Base-by-base conservation (phyloP, 2,329 filamentous ascomycete species). In the Cladosporium sp. region DNA sequence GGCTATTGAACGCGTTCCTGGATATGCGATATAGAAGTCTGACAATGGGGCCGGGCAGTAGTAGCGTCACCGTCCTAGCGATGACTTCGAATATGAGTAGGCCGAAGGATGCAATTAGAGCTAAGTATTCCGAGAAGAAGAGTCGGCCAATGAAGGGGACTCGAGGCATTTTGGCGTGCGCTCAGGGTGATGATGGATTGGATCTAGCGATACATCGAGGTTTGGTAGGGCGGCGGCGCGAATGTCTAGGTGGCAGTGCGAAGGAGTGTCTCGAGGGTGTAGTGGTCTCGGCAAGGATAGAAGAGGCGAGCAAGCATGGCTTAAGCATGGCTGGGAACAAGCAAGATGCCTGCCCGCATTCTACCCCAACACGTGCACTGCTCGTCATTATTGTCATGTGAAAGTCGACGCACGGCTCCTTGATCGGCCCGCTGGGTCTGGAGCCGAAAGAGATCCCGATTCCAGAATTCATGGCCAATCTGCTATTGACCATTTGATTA, bases 51-150 rank as follows among this genome's bases (percentile, higher is more conserved):
- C 88, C 86, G 29, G 94, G 95, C 50, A 99, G 85, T 40, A 92
- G 91, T 68, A 97, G 86, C 1, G 95, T 98, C 68, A 97, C 86
- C 66, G 96, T 83, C 72, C 94, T 89, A 72, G 97, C 90, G 67
- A 96, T 74, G 65, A 89, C 88, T 78, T 99, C 95, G 70, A 97
- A 84, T 56, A 88, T 84, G 66, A 98, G 89, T 44, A 99, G 86
- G 62, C 92, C 74, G 73, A 98, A 91, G 8, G 94, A 98, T 64
- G 89, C 88, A 56, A 95, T 80, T 52, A 99, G 86, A 46, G 93
- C 92, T 69, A 96, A 80, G 80, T 98, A 98, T 81, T 99, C 93
- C 78, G 85, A 85, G 63, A 81, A 67, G 63, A 81, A 77, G 46
- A 90, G 81, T 67, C 88, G 83, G 58, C 86, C 87, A 70, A 90